Evolutionary conservation across 768 basidiomycete genomes (phyloP).

Genomic region (Russula brevipes): DNA sequence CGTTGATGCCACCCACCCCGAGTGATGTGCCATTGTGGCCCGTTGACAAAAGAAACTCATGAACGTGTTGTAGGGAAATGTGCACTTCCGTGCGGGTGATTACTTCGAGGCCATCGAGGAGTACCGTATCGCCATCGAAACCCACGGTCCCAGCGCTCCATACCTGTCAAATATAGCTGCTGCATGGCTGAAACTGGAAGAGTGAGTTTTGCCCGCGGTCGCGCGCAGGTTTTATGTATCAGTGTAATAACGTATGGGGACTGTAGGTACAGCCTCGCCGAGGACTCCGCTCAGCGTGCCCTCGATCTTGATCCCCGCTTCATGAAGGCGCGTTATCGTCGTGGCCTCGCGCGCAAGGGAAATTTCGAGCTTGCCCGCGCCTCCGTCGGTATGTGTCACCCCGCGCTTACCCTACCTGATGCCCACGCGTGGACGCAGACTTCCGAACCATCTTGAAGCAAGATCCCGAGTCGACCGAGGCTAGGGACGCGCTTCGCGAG

Average conservation of each 20-base stretch:
- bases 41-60: neutral
- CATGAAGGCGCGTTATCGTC: conserved; percentile 34
- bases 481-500: conserved; percentile 23
- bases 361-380: conserved; percentile 27
- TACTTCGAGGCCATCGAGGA: conserved; percentile 37
- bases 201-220: conserved; percentile 19
- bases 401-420: neutral
- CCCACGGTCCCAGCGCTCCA: conserved; percentile 37
- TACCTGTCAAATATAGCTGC: conserved; percentile 42
- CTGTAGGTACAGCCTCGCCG: neutral
- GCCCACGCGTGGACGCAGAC: conserved; percentile 26
- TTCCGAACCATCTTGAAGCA: conserved; percentile 28
- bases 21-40: neutral
- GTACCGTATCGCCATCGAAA: conserved; percentile 38
- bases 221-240: neutral
- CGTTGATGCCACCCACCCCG: neutral
- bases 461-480: conserved; percentile 30
- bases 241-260: neutral
- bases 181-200: conserved; percentile 39
- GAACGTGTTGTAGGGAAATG: conserved; percentile 38
- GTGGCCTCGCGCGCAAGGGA: conserved; percentile 35
- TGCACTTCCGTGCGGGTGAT: conserved; percentile 36
- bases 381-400: conserved; percentile 24
- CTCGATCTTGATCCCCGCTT: conserved; percentile 29
- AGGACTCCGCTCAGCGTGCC: neutral